Percentiles rank a stretch among this genome's conserved stretches.
These are phyloP conservation scores for Talaromyces verruculosus DNA, from an alignment of 2,329 filamentous ascomycete species.

Conservation along the genomic window DNA sequence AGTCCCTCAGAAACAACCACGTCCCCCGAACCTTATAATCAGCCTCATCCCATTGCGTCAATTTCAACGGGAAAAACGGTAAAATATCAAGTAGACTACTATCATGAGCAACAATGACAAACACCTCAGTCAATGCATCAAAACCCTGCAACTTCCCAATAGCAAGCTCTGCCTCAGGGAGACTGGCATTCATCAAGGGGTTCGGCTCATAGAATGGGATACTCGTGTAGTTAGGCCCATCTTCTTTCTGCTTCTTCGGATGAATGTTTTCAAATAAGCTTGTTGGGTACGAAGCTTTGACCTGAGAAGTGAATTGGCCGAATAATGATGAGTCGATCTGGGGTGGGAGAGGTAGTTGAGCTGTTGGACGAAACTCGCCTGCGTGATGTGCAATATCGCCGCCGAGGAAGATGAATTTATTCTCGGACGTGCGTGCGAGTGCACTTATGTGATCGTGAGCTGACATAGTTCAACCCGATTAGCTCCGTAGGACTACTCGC, in stretches of 20 bases:
- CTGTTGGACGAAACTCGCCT: conserved; percentile 44
- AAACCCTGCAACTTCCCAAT: conserved; percentile 13
- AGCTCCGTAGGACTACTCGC: background rate
- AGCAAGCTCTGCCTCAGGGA: background rate
- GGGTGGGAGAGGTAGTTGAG: background rate
- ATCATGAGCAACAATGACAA: conserved; percentile 22
- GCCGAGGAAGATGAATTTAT: conserved; percentile 24
- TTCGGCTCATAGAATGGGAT: conserved; percentile 11
- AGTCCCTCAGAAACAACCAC: conserved; percentile 15
- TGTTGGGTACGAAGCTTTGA: background rate
- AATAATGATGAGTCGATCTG: background rate
- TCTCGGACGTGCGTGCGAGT: conserved; percentile 45
- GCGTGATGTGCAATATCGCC: conserved; percentile 41
- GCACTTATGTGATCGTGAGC: conserved; percentile 29
- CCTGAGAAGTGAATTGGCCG: background rate
- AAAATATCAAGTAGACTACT: conserved; percentile 5
- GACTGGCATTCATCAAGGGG: background rate
- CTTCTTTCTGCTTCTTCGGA: background rate
- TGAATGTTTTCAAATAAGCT: conserved; percentile 1
- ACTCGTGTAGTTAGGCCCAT: background rate
- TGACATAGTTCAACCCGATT: background rate
- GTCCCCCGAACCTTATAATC: background rate
- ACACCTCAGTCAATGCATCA: conserved; percentile 15
- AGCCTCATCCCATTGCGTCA: conserved; percentile 9
- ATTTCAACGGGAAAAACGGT: conserved; percentile 9